phyloP scores from a whole-genome alignment of 2,329 filamentous ascomycete genomes.

The Myrmaecium sp. region DNA sequence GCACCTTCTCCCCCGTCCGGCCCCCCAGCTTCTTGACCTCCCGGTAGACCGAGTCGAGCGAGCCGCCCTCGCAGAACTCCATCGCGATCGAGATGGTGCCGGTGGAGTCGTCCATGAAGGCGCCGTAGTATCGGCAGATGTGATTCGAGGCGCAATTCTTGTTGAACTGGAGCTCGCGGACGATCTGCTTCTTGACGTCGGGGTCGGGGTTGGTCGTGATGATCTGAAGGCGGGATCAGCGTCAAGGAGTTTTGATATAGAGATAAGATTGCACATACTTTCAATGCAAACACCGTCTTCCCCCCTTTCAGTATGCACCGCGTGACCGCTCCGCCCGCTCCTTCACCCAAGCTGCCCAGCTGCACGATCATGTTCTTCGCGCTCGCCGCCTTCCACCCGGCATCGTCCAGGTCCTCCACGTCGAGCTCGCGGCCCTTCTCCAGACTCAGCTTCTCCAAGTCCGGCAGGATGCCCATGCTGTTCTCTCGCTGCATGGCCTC shows the following conservation, averaged over 20 bases:
- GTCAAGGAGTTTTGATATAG: background rate
- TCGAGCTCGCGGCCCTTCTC: conserved; percentile 74
- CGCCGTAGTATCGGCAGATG: conserved; percentile 94
- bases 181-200: conserved; percentile 95
- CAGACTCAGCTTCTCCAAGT: conserved; percentile 63
- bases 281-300: conserved; percentile 88
- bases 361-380: conserved; percentile 77
- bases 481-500: conserved; percentile 61
- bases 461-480: conserved; percentile 59
- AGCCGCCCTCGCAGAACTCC: conserved; percentile 97
- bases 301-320: conserved; percentile 76
- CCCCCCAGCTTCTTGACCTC: conserved; percentile 93
- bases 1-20: conserved; percentile 87
- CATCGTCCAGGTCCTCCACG: conserved; percentile 87
- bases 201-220: conserved; percentile 97
- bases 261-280: conserved; percentile 39
- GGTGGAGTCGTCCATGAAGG: conserved; percentile 89
- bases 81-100: conserved; percentile 97
- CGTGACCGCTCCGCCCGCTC: conserved; percentile 89
- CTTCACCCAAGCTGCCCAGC: conserved; percentile 78
- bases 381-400: conserved; percentile 87
- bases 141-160: conserved; percentile 75
- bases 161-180: conserved; percentile 93
- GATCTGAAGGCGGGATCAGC: conserved; percentile 38
- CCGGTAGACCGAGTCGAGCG: conserved; percentile 88